phyloP scores from a whole-genome alignment of 2,329 filamentous ascomycete genomes.

The Aspergillus niger region DNA sequence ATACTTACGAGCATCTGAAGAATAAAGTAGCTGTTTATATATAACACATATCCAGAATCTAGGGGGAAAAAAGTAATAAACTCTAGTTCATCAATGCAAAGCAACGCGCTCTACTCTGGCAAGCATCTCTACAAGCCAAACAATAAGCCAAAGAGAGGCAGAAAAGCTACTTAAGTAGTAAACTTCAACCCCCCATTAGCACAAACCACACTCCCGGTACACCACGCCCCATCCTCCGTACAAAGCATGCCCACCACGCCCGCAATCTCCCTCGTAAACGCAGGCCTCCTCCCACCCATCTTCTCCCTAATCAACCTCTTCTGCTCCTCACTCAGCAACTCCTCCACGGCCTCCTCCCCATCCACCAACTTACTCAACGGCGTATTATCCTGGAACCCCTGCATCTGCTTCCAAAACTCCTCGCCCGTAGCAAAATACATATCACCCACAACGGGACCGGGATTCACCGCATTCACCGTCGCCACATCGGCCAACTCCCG shows the following conservation, averaged over 20 bases:
- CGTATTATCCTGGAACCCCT: slow-evolving; percentile 63
- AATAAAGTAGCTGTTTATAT: no score
- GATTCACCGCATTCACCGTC: slow-evolving; percentile 68
- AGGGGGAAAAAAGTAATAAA: no score
- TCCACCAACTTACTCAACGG: slow-evolving; percentile 66
- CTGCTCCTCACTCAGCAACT: slow-evolving; percentile 61
- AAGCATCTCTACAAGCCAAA: no score
- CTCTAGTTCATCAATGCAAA: no score
- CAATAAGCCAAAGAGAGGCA: no score
- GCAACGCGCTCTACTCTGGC: no score
- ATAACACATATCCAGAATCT: no score
- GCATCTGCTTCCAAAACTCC: slow-evolving; percentile 61
- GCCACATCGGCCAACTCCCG: slow-evolving; percentile 62
- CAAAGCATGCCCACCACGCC: slow-evolving; percentile 77
- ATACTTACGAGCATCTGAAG: no score
- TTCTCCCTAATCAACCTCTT: slow-evolving; percentile 62
- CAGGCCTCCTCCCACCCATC: slow-evolving; percentile 60
- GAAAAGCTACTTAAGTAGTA: background rate
- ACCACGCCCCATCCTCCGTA: slow-evolving; percentile 70
- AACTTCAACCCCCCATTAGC: slow-evolving; percentile 73
- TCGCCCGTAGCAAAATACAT: slow-evolving; percentile 63
- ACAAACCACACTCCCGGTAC: slow-evolving; percentile 76
- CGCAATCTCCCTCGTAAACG: slow-evolving; percentile 70
- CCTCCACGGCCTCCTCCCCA: slow-evolving; percentile 54
- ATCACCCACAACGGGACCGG: slow-evolving; percentile 66